These are phyloP conservation scores for Pichia manshurica DNA, from an alignment of 805 yeast species.

Conservation along the genomic window DNA sequence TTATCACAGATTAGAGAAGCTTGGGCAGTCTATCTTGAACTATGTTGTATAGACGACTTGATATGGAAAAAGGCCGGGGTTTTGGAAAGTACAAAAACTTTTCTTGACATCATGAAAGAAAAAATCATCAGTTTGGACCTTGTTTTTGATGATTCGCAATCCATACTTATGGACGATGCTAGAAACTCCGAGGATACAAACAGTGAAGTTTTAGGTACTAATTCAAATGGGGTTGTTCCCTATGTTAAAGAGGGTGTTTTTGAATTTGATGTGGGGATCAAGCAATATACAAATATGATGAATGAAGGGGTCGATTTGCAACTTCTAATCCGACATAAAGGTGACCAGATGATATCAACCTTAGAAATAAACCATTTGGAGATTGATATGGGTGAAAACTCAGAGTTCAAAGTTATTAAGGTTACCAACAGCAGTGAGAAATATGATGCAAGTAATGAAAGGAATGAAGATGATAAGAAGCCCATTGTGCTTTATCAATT, in stretches of 20 bases:
- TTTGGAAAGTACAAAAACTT: neutral
- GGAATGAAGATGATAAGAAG: neutral
- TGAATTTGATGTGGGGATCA: slow-evolving; percentile 4
- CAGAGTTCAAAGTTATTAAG: slow-evolving; percentile 5
- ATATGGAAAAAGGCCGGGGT: neutral
- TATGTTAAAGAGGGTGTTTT: slow-evolving; percentile 4
- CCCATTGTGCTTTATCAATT: neutral
- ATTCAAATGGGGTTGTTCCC: neutral
- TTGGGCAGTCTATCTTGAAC: slow-evolving; percentile 29
- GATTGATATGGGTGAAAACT: slow-evolving; percentile 18
- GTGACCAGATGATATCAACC: slow-evolving; percentile 20
- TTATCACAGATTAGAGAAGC: slow-evolving; percentile 31
- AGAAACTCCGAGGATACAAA: neutral
- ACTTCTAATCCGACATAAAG: slow-evolving; percentile 25
- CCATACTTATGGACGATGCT: neutral
- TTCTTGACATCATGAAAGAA: neutral
- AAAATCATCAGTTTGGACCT: slow-evolving; percentile 4
- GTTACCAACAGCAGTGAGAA: neutral
- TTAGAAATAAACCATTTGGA: slow-evolving; percentile 18
- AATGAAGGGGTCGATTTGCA: slow-evolving; percentile 26
- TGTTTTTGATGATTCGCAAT: slow-evolving; percentile 4
- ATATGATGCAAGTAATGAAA: neutral
- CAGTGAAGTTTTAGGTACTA: neutral
- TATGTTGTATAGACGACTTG: slow-evolving; percentile 16
- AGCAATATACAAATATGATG: slow-evolving; percentile 7